Evolutionary conservation across 495 filamentous ascomycete species (phyloP), one percentile per base, ranked within the genome.

Genomic region (Glarea lozoyensis): DNA sequence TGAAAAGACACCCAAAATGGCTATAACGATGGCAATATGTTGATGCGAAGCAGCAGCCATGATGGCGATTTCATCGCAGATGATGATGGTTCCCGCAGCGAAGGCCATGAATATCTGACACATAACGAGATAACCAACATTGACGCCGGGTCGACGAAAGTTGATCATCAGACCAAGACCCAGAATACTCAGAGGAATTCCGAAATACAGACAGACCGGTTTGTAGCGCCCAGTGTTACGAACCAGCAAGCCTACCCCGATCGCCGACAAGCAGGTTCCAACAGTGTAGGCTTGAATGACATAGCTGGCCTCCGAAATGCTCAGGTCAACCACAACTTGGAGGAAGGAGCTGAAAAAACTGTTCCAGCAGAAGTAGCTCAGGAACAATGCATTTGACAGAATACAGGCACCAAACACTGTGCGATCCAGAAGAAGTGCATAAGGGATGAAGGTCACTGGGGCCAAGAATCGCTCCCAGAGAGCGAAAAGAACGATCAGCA

Each of bases 91-190:
- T 23, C 70, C 69, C 19, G 79, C 82, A 12, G 67, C 65, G 41
- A 88, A 73, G 21, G 83, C 77, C 53, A 87, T 84, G 61, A 86
- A 79, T 54, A 88, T 82, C 61, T 86, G 82, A 50, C 75, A 80
- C 77, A 86, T 83, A 60, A 86, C 65, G 18, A 88, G 60, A 57
- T 79, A 85, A 13, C 78, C 81, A 37, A 85, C 66, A 39, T 68
- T 55, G 15, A 59, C 57, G 31, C 70, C 64, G 2, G 67, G 60
- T 44, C 73, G 61, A 34, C 82, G 76, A 62, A 83, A 86, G 40
- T 82, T 62, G 49, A 88, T 83, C 72, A 88, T 77, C n/a, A 88
- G 66, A 2, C 78, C 82, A 6, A 78, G 66, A 16, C 77, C 82
- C 1, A 86, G 67, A 27, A 81, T 66, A 45, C 69, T 68, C 10